Evolutionary conservation across 768 basidiomycete species (phyloP).

Genomic region (Amanita exitialis): DNA sequence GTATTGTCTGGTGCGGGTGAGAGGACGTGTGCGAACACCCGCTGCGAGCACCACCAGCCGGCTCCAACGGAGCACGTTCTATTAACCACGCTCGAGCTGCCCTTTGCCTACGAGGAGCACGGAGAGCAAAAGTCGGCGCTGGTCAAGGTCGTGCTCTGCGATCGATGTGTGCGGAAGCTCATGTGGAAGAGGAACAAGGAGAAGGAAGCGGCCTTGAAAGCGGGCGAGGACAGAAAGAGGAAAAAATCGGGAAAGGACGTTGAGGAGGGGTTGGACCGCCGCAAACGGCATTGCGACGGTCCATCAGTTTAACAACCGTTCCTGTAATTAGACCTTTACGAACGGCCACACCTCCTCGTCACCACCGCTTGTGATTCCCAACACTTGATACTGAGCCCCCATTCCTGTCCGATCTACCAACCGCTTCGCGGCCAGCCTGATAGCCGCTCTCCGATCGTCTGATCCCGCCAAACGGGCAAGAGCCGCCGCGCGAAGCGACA

Average conservation of each 20-base stretch:
- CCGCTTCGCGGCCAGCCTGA: constrained; percentile 52
- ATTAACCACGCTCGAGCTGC: constrained; percentile 77
- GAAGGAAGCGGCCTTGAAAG: constrained; percentile 25
- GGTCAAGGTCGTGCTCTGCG: constrained; percentile 87
- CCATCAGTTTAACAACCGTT: no score
- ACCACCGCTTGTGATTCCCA: constrained; percentile 39
- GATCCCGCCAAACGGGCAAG: constrained; percentile 43
- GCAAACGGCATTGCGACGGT: not conserved
- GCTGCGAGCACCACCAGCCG: constrained; percentile 59
- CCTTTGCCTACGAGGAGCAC: constrained; percentile 80
- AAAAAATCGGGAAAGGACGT: constrained; percentile 22
- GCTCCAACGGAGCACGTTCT: constrained; percentile 13
- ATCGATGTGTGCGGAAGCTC: constrained; percentile 71
- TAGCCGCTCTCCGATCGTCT: constrained; percentile 39
- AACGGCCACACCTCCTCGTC: constrained; percentile 23
- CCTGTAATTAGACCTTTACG: constrained; percentile 7
- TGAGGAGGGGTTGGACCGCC: not conserved
- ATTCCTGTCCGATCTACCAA: constrained; percentile 77
- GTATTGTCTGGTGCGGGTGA: constrained; percentile 82
- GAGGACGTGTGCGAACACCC: constrained; percentile 80
- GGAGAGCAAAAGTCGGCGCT: constrained; percentile 69
- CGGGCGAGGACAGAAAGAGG: constrained; percentile 9
- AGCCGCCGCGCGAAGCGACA: constrained; percentile 52
- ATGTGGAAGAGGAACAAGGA: constrained; percentile 76
- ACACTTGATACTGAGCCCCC: constrained; percentile 80